Percentiles rank a stretch among this genome's conserved stretches.
Conservation (phyloP, 108 stramenopile genomes). For the Cyclostephanos invisitatus region DNA sequence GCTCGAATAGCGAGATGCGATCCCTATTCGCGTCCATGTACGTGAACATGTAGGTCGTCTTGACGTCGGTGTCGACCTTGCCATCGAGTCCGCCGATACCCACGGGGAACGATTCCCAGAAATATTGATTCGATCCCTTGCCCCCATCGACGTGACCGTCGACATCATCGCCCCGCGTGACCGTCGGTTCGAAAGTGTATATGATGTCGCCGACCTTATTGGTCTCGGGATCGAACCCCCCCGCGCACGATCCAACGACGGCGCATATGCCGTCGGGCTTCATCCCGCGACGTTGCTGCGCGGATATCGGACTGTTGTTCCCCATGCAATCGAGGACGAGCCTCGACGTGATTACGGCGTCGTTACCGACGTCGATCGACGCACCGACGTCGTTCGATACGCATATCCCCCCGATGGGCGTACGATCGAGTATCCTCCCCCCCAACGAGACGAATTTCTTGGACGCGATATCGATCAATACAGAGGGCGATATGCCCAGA, state of each 20-base stretch:
- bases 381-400: constrained; percentile 70
- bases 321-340: constrained; percentile 96
- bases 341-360: constrained; percentile 70
- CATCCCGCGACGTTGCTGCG: constrained; percentile 78
- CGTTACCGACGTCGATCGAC: constrained; percentile 68
- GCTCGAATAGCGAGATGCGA: constrained; percentile 65
- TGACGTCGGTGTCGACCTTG: constrained; percentile 66
- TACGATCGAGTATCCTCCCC: constrained; percentile 64
- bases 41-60: constrained; percentile 89
- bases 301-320: constrained; percentile 85
- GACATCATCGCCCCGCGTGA: constrained; percentile 50
- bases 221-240: constrained; percentile 76
- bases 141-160: no score
- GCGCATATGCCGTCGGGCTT: constrained; percentile 91
- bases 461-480: constrained; percentile 62
- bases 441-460: constrained; percentile 59
- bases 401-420: constrained; percentile 69
- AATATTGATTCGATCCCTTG: constrained; percentile 80
- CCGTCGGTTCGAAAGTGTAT: constrained; percentile 73
- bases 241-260: constrained; percentile 88
- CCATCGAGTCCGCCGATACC: constrained; percentile 75
- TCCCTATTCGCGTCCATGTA: constrained; percentile 88
- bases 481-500: constrained; percentile 70
- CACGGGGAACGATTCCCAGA: constrained; percentile 97
- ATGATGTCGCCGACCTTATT: constrained; percentile 91